phyloP scores from a whole-genome alignment of 2,329 filamentous ascomycete genomes.

The Cryphonectria japonica region DNA sequence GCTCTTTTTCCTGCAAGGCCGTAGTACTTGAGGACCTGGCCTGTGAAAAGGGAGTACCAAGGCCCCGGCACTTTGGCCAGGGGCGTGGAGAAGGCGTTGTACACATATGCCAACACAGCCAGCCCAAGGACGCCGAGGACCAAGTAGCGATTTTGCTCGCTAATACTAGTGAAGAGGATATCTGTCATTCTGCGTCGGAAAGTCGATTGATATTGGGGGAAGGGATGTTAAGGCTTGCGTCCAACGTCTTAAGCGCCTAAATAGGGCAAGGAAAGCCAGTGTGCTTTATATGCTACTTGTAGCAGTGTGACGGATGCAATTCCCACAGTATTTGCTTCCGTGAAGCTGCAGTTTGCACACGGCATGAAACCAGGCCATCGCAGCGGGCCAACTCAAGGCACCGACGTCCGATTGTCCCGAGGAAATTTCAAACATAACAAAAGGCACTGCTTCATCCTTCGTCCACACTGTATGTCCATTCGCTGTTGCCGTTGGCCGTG shows the following conservation, averaged over 20 bases:
- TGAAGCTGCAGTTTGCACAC: neutral
- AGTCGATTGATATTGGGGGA: neutral
- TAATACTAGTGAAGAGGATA: neutral
- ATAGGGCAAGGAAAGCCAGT: neutral
- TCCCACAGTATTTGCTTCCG: neutral
- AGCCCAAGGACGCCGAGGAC: slow-evolving; percentile 7
- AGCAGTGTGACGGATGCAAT: neutral
- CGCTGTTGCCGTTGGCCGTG: neutral
- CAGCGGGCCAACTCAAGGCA: neutral
- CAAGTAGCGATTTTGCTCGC: slow-evolving; percentile 4
- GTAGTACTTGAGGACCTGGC: slow-evolving; percentile 28
- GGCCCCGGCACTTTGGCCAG: slow-evolving; percentile 32
- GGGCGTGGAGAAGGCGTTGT: slow-evolving; percentile 15
- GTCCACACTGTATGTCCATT: neutral
- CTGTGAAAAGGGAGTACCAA: slow-evolving; percentile 36
- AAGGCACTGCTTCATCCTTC: neutral
- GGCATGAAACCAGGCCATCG: neutral
- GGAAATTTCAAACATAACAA: neutral
- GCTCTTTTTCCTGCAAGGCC: slow-evolving; percentile 28
- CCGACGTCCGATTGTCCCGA: neutral
- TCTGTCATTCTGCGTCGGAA: neutral
- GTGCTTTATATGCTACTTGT: neutral
- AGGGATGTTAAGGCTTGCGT: neutral
- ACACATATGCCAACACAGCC: slow-evolving; percentile 10
- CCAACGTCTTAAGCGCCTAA: neutral